Percentiles rank a stretch among this genome's conserved stretches.
These are phyloP conservation scores for Candida coleopterorum DNA, from an alignment of 805 yeast genomes.

Conservation along the genomic window DNA sequence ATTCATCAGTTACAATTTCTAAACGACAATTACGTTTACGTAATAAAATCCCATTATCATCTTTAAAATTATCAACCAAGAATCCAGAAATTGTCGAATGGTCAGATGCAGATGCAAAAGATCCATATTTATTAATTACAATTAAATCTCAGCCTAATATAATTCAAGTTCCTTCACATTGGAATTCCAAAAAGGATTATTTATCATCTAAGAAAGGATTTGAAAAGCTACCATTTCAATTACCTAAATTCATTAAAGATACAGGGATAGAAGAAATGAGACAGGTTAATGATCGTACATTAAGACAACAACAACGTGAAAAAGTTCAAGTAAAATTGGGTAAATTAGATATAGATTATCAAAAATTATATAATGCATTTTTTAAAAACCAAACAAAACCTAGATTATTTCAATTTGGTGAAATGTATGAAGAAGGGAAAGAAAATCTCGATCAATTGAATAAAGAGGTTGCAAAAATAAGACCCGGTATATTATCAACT, in stretches of 20 bases:
- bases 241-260: conserved; percentile 72
- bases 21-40: conserved; percentile 49
- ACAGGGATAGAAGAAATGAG: conserved; percentile 91
- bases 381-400: conserved; percentile 80
- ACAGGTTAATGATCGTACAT: conserved; percentile 49
- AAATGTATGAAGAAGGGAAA: conserved; percentile 73
- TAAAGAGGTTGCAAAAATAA: conserved; percentile 30
- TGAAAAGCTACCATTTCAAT: conserved; percentile 65
- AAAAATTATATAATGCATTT: conserved; percentile 77
- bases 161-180: conserved; percentile 77
- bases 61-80: conserved; percentile 54
- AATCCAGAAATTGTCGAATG: conserved; percentile 79
- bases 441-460: conserved; percentile 44
- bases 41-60: conserved; percentile 60
- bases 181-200: conserved; percentile 78
- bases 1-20: conserved; percentile 13
- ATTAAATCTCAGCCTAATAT: conserved; percentile 62
- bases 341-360: conserved; percentile 78
- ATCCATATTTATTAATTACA: conserved; percentile 62
- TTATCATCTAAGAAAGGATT: conserved; percentile 60
- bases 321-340: conserved; percentile 89
- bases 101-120: conserved; percentile 81
- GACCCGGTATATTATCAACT: conserved; percentile 67
- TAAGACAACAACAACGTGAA: conserved; percentile 74
- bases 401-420: conserved; percentile 62